phyloP scores from a whole-genome alignment of 768 basidiomycete genomes.

The Pleurotus ostreatus region DNA sequence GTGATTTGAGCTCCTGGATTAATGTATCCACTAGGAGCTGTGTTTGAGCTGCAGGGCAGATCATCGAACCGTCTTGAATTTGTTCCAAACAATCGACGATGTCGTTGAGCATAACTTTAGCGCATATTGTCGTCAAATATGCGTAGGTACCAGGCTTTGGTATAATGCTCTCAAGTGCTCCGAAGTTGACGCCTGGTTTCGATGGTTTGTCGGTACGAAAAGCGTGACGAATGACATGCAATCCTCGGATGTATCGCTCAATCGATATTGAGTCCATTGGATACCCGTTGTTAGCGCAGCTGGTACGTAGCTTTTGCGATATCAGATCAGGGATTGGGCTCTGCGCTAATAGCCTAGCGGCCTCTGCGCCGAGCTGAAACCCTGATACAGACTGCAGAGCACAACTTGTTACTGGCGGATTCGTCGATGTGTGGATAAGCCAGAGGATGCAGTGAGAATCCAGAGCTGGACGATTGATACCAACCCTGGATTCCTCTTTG shows the following conservation, averaged over 20 bases:
- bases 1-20: not conserved
- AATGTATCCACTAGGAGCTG: slow-evolving; percentile 5
- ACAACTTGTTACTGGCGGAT: not conserved
- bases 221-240: slow-evolving; percentile 2
- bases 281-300: too few relatives aligned
- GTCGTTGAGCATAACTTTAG: slow-evolving; percentile 5
- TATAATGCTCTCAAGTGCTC: not conserved
- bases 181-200: not conserved
- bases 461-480: not conserved
- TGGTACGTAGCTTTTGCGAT: too few relatives aligned
- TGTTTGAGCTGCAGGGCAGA: not conserved
- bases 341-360: not conserved
- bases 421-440: slow-evolving; percentile 9
- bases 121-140: slow-evolving; percentile 5
- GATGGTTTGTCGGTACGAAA: not conserved
- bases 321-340: too few relatives aligned
- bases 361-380: not conserved
- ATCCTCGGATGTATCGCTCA: slow-evolving; percentile 7
- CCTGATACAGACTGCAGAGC: slow-evolving; percentile 9
- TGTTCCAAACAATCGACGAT: slow-evolving; percentile 3
- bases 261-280: not conserved
- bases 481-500: not conserved
- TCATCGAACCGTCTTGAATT: not conserved
- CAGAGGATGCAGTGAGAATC: slow-evolving; percentile 5
- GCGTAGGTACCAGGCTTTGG: not conserved